These are phyloP conservation scores for Straminergon stramineum DNA, from an alignment of 225 moss, liverwort and hornwort genomes.

Conservation along the genomic window DNA sequence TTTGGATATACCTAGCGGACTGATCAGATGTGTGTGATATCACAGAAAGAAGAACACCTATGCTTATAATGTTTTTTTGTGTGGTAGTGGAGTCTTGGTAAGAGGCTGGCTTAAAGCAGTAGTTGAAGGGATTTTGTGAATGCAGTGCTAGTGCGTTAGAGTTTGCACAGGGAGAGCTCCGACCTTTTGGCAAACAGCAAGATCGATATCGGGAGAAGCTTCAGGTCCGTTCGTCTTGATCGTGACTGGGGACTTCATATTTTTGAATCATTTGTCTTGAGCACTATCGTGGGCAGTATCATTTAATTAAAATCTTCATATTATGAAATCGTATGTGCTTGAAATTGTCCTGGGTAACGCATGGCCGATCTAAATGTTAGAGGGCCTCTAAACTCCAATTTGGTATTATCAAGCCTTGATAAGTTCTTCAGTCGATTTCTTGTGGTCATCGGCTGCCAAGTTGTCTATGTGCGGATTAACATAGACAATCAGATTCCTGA, in stretches of 20 bases:
- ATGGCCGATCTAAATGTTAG: background rate
- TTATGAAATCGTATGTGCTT: background rate
- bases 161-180: conserved; percentile 79
- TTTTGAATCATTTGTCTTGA: background rate
- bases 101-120: background rate
- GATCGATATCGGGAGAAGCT: conserved; percentile 59
- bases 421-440: background rate
- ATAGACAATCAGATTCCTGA: background rate
- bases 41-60: background rate
- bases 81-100: background rate
- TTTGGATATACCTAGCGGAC: background rate
- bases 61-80: background rate
- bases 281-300: background rate
- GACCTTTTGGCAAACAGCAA: conserved; percentile 60
- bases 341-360: background rate
- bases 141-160: conserved; percentile 75
- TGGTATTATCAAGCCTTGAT: background rate
- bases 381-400: background rate
- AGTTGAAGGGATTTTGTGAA: background rate
- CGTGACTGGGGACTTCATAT: background rate
- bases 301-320: background rate
- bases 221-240: conserved; percentile 38
- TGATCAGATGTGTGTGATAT: background rate
- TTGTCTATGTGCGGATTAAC: background rate
- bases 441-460: background rate